Conservation (phyloP, 1,139 yeast genomes). For the Zygosaccharomyces sapae region DNA sequence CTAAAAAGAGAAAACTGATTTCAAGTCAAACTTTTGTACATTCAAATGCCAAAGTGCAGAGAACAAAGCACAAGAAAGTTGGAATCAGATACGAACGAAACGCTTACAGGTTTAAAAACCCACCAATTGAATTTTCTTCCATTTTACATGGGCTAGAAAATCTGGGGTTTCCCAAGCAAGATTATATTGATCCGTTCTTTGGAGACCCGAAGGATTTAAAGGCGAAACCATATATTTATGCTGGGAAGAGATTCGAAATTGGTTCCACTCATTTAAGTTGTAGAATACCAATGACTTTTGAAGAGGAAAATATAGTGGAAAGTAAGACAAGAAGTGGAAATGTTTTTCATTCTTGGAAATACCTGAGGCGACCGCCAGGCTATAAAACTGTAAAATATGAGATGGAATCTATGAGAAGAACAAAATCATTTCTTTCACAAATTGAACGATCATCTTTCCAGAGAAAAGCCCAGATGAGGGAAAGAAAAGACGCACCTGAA, state of each 20-base stretch:
- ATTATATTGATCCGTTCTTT: constrained; percentile 63
- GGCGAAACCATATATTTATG: constrained; percentile 53
- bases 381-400: constrained; percentile 33
- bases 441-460: constrained; percentile 46
- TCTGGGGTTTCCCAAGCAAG: constrained; percentile 47
- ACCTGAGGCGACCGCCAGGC: constrained; percentile 42
- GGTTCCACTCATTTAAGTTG: constrained; percentile 30
- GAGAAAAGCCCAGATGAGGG: constrained; percentile 33
- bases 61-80: neutral
- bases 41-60: neutral
- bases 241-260: constrained; percentile 54
- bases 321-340: constrained; percentile 1
- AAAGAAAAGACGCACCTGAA: constrained; percentile 21
- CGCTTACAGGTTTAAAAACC: constrained; percentile 14
- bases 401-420: constrained; percentile 24
- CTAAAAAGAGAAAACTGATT: constrained; percentile 12
- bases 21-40: neutral
- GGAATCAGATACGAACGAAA: constrained; percentile 8
- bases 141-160: constrained; percentile 39
- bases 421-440: constrained; percentile 43
- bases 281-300: constrained; percentile 27
- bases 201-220: constrained; percentile 51
- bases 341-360: constrained; percentile 37
- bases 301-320: constrained; percentile 19
- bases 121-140: constrained; percentile 11